Evolutionary conservation across 495 filamentous ascomycete genomes (phyloP).

Genomic region (Stereocaulon alpinum): DNA sequence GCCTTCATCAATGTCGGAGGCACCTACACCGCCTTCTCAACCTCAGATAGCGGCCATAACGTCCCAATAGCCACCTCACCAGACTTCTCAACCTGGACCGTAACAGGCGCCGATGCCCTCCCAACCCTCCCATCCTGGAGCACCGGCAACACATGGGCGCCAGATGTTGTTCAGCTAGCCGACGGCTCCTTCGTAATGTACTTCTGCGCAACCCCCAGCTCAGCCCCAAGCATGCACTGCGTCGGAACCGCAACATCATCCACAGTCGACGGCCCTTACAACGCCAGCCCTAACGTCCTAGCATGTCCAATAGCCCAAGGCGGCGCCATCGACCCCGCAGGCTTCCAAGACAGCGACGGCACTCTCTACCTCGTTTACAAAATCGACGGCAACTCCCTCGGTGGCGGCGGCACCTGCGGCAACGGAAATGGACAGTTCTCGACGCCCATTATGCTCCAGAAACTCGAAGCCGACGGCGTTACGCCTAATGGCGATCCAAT

Average conservation of each 20-base stretch:
- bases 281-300: conserved; percentile 20
- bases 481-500: conserved; percentile 35
- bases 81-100: conserved; percentile 27
- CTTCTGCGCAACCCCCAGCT: conserved; percentile 27
- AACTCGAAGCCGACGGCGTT: conserved; percentile 39
- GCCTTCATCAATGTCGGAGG: conserved; percentile 25
- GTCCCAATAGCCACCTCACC: conserved; percentile 19
- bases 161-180: conserved; percentile 30
- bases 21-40: conserved; percentile 30
- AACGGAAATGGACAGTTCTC: conserved; percentile 33
- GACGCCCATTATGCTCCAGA: conserved; percentile 48
- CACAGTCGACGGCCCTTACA: conserved; percentile 32
- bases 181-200: conserved; percentile 35
- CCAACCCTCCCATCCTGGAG: conserved; percentile 28
- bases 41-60: conserved; percentile 16
- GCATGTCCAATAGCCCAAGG: conserved; percentile 31
- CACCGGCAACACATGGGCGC: conserved; percentile 36
- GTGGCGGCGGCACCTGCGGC: conserved; percentile 39
- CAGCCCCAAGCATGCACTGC: conserved; percentile 30
- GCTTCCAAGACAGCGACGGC: conserved; percentile 27
- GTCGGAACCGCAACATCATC: conserved; percentile 34
- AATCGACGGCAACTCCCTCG: conserved; percentile 45
- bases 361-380: conserved; percentile 38
- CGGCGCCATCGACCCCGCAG: conserved; percentile 34
- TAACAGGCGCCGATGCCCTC: conserved; percentile 26